phyloP scores from a whole-genome alignment of 345 rosid genomes.

The Rhodomyrtus tomentosa region DNA sequence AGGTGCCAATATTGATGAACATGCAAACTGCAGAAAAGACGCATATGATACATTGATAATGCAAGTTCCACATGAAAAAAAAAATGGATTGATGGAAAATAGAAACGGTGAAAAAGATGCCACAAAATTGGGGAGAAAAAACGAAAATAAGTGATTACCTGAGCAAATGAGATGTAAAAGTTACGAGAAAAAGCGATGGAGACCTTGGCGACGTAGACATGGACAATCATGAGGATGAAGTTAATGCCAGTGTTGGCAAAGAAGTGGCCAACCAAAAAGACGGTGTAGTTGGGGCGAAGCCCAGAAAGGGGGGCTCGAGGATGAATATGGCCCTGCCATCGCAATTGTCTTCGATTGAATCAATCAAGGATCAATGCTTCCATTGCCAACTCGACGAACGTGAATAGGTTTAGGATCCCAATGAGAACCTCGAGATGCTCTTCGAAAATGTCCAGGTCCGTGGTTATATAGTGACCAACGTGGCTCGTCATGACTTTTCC shows the following conservation, averaged over 20 bases:
- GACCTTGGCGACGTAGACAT: conserved; percentile 77
- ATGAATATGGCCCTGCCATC: conserved; percentile 63
- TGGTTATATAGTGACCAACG: conserved; percentile 36
- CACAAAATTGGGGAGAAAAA: too few species aligned
- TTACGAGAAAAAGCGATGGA: conserved; percentile 78
- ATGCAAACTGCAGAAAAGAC: neutral
- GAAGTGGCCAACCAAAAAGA: conserved; percentile 74
- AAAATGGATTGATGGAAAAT: too few species aligned
- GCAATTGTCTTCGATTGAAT: conserved; percentile 84
- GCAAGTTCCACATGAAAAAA: too few species aligned
- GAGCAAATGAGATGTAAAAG: conserved; percentile 81
- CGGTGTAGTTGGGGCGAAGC: conserved; percentile 60
- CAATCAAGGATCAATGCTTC: conserved; percentile 74
- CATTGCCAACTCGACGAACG: conserved; percentile 55
- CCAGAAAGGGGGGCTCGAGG: conserved; percentile 78
- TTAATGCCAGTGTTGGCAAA: conserved; percentile 86
- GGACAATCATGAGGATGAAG: conserved; percentile 86
- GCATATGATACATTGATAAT: neutral
- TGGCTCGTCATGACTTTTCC: conserved; percentile 85
- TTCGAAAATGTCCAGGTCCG: conserved; percentile 30
- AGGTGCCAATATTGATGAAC: too few species aligned
- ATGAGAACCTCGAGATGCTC: conserved; percentile 34
- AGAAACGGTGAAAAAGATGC: too few species aligned
- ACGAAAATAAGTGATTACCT: conserved; percentile 14
- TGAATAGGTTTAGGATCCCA: conserved; percentile 48